Base-by-base conservation (phyloP, 805 yeast species). In the Wickerhamomyces kurtzmanii region DNA sequence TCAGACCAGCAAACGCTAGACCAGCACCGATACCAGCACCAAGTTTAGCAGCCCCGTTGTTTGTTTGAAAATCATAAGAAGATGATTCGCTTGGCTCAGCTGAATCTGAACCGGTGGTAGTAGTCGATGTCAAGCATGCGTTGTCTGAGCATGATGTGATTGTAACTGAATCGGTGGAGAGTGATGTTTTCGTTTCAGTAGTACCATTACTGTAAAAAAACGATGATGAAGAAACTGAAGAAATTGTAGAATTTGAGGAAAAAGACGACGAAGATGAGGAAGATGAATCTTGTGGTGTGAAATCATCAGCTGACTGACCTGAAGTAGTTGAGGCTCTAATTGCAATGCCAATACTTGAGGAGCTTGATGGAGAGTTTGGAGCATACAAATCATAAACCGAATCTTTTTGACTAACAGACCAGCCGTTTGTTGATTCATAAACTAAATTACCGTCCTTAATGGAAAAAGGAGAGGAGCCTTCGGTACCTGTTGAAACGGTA, bases 341-440 rank as follows among this genome's bases (percentile, higher is more conserved):
- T 17, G 36, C 40, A n/a, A 38, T 12, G 25, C 35, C 24, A 15
- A 34, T 33, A 24, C 26, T 35, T 15, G 31, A 11, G 6, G 32
- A 14, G 24, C 34, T 42, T n/a, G n/a, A n/a, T n/a, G n/a, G n/a
- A n/a, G n/a, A n/a, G n/a, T n/a, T n/a, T n/a, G n/a, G n/a, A 23
- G 29, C 34, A 12, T 32, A 23, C 20, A 38, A 22, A 17, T 17
- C 29, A 23, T 29, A 34, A 26, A 33, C 15, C 13, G 32, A 37
- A 11, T 49, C 52, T 20, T 52, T 38, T 20, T 62, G 59, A 31
- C 62, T 55, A 20, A 66, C 66, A 20, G 47, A 44, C 52, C 63
- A 67, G 22, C 42, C 53, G 16, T 45, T 37, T 17, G 49, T 37
- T 24, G 55, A 59, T 20, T 52, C 33, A 43, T 47, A 59, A 4